Evolutionary conservation across 2,329 filamentous ascomycete species (phyloP).

Genomic region (Colletotrichum somersetense): DNA sequence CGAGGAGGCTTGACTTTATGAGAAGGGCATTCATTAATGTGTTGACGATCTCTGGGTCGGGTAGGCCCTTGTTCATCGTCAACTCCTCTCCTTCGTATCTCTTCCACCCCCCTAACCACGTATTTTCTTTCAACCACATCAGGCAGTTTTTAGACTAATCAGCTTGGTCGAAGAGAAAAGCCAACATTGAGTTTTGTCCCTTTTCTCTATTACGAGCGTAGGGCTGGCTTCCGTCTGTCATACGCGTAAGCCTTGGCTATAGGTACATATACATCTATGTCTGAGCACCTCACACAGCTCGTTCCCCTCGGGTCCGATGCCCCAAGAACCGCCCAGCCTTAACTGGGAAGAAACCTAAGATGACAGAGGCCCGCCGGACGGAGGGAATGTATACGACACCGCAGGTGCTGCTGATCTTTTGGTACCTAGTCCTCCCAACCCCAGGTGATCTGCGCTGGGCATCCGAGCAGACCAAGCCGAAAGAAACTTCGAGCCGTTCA

Average conservation of each 20-base stretch:
- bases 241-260: not conserved
- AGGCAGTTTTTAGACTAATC: not conserved
- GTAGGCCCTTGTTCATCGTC: slow-evolving; percentile 1
- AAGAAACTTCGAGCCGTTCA: not conserved
- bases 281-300: not conserved
- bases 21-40: not conserved
- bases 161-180: not conserved
- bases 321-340: not conserved
- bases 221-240: not conserved
- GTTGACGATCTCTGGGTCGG: not conserved
- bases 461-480: not conserved
- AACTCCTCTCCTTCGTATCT: not conserved
- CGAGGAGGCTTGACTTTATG: not conserved
- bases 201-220: not conserved
- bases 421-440: not conserved
- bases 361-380: not conserved
- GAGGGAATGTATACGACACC: not conserved
- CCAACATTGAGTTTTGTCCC: not conserved
- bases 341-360: not conserved
- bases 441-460: not conserved
- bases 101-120: not conserved
- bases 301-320: not conserved
- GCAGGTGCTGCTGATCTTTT: not conserved
- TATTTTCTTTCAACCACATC: not conserved
- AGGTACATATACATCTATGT: not conserved